A percentile compares a stretch with the other conserved stretches of the same genome.
Evolutionary conservation across 129 eudicot species (phyloP).

Genomic region (Flaveria robusta): DNA sequence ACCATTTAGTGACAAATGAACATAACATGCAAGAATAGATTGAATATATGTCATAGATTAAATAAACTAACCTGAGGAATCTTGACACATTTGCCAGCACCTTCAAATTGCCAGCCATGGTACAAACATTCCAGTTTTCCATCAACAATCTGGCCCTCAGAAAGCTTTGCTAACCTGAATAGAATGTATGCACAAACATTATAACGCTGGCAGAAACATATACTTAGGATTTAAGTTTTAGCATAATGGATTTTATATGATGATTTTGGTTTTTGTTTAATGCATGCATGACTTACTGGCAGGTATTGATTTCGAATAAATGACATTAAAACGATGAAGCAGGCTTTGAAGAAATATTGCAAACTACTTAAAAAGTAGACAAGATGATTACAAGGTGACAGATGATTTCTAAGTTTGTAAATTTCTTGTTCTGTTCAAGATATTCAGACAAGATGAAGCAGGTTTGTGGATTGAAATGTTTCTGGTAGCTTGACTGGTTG

Average conservation of each 20-base stretch:
- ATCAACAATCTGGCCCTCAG: constrained; percentile 89
- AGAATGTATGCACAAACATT: background rate
- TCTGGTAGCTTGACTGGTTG: no score
- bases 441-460: no score
- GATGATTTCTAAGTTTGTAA: no score
- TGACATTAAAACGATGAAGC: background rate
- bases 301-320: background rate
- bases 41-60: background rate
- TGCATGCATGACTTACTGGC: no score
- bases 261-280: background rate
- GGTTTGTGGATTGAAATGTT: no score
- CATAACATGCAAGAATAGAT: background rate
- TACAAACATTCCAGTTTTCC: constrained; percentile 91
- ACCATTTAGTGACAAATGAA: background rate
- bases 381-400: no score
- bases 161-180: constrained; percentile 90
- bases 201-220: background rate
- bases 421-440: no score
- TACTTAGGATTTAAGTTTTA: background rate
- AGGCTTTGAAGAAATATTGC: background rate
- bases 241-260: background rate
- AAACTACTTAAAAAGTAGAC: no score
- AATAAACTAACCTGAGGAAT: constrained; percentile 80
- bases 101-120: constrained; percentile 99
- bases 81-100: constrained; percentile 85